These are phyloP conservation scores for Stemphylium vesicarium DNA, from an alignment of 2,329 filamentous ascomycete species.

Conservation along the genomic window DNA sequence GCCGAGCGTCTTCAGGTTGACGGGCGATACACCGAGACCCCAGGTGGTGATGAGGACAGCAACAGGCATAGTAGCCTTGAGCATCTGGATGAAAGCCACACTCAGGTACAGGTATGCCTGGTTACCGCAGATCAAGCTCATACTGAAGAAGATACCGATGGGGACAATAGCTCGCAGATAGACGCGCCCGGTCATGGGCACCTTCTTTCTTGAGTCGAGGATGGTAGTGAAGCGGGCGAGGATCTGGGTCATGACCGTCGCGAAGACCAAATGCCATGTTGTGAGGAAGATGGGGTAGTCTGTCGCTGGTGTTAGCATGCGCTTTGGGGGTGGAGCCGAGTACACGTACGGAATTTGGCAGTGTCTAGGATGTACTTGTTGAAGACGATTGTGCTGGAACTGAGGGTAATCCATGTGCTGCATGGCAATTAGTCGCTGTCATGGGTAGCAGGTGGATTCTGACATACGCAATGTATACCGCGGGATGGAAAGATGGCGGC, in stretches of 20 bases:
- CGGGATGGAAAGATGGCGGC: slow-evolving; percentile 70
- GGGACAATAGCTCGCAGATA: slow-evolving; percentile 94
- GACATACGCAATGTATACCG: slow-evolving; percentile 78
- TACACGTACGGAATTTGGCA: slow-evolving; percentile 76
- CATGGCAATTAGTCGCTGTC: slow-evolving; percentile 26
- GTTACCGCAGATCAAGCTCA: slow-evolving; percentile 96
- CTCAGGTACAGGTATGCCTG: slow-evolving; percentile 93
- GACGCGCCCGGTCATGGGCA: slow-evolving; percentile 95
- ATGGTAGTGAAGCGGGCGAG: slow-evolving; percentile 87
- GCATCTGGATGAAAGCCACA: slow-evolving; percentile 98
- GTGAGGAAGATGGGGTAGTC: slow-evolving; percentile 69
- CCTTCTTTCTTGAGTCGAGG: slow-evolving; percentile 91
- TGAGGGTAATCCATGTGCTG: slow-evolving; percentile 91
- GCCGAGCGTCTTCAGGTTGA: slow-evolving; percentile 83
- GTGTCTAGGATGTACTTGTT: slow-evolving; percentile 98
- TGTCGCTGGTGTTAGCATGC: slow-evolving; percentile 39
- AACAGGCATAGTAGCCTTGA: slow-evolving; percentile 97
- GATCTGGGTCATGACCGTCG: slow-evolving; percentile 91
- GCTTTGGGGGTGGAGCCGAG: slow-evolving; percentile 1
- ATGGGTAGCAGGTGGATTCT: slow-evolving; percentile 50
- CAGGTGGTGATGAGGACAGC: slow-evolving; percentile 90
- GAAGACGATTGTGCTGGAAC: slow-evolving; percentile 95
- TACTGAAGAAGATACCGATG: slow-evolving; percentile 93
- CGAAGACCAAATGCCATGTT: slow-evolving; percentile 94
- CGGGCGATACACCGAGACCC: slow-evolving; percentile 81